These are phyloP conservation scores for Trifolium fragiferum DNA, from an alignment of 306 rosid species.

Conservation along the genomic window DNA sequence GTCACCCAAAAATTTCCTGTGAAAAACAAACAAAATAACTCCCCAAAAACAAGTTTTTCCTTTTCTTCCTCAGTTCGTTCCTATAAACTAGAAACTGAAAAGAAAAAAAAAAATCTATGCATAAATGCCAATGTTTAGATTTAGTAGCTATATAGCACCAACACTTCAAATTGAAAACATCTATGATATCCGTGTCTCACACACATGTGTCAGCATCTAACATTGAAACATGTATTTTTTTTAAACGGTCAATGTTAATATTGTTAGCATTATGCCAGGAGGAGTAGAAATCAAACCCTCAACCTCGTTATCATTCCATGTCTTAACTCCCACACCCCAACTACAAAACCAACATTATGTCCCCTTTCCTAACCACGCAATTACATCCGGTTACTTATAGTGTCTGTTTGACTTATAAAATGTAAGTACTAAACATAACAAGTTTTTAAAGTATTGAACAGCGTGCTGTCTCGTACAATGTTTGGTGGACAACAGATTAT, in stretches of 20 bases:
- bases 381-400: no score
- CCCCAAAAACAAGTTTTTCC: background rate
- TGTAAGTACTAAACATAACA: no score
- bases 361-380: no score
- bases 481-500: no score
- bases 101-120: background rate
- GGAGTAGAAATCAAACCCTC: background rate
- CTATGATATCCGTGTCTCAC: background rate
- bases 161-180: background rate
- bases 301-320: background rate
- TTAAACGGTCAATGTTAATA: background rate
- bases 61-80: background rate
- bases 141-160: background rate
- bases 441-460: no score
- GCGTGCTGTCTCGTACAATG: no score
- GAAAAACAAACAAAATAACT: background rate
- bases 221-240: background rate
- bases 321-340: background rate
- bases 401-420: no score
- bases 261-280: background rate
- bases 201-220: background rate
- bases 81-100: background rate
- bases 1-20: background rate
- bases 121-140: background rate
- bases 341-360: background rate